Base-by-base conservation (phyloP, 2,329 filamentous ascomycete species). In the Fusarium clavum region DNA sequence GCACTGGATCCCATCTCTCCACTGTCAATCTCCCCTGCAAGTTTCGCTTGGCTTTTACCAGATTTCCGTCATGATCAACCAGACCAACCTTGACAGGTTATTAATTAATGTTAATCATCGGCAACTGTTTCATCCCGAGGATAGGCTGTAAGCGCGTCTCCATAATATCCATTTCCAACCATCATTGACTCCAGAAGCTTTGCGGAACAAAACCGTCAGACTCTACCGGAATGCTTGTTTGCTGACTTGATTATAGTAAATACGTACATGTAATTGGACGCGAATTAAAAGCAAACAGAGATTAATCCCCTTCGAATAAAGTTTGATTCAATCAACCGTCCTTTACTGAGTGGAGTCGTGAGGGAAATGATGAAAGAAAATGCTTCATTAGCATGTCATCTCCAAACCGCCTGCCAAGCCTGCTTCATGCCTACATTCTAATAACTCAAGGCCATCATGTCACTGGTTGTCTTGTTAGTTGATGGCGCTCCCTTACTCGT, bases 41-140 rank as follows among this genome's bases (percentile, higher is more conserved):
- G 29, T 43, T 14, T 52, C 46, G 70, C 69, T 62, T 61, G 52
- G 22, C 30, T 29, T 20, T 14, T 52, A 57, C 58, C 52, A 64
- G 67, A 53, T 52, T 49, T 34, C 62, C 54, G 56, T 47, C 34
- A 60, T 66, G 54, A 52, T 49, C 47, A 46, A 46, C 49, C 49
- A 27, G 34, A 38, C 34, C 34, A 20, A 22, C 20, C 20, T 49
- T 48, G 53, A 30, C 38, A 22, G 8, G 45, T 46, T 30, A 18
- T 54, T 44, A 25, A 52, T 51, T 30, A 51, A 51, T 41, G 49
- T 41, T 14, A 52, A 52, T 41, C 49, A 38, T 52, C 32, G 49
- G 32, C n/a, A 44, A 61, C 22, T 61, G 73, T 75, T 75, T 75
- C 73, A 75, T 66, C 61, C 47, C 51, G 52, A 61, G 46, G 48